Evolutionary conservation across 192 early-diverging fungal genomes (phyloP).

Genomic region (Hyaloraphidium curvatum): DNA sequence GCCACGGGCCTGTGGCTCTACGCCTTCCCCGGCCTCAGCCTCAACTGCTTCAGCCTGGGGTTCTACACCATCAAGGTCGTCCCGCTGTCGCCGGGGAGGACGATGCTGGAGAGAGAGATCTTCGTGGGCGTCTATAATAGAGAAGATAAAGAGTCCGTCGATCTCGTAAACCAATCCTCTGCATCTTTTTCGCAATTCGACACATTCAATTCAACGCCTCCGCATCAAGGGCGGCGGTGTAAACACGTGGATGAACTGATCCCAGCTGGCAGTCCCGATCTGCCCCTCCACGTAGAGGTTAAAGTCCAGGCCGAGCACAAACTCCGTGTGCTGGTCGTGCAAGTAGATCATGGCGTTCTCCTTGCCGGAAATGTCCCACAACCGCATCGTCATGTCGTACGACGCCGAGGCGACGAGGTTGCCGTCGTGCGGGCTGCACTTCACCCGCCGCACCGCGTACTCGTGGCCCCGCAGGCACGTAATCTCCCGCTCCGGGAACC

Average conservation of each 20-base stretch:
- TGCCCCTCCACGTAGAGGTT: slow-evolving; percentile 69
- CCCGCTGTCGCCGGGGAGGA: too few species aligned
- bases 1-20: too few species aligned
- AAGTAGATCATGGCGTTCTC: slow-evolving; percentile 21
- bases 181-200: too few species aligned
- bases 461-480: slow-evolving; percentile 68
- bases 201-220: too few species aligned
- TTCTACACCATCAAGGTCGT: too few species aligned
- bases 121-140: too few species aligned
- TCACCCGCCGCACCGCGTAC: slow-evolving; percentile 78
- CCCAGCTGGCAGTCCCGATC: slow-evolving; percentile 91
- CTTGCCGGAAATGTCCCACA: slow-evolving; percentile 53
- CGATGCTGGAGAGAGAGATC: too few species aligned
- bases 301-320: slow-evolving; percentile 90
- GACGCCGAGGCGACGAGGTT: slow-evolving; percentile 59
- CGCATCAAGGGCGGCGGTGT: background rate
- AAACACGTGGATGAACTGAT: slow-evolving; percentile 58
- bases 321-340: slow-evolving; percentile 80
- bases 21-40: too few species aligned
- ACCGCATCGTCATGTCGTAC: slow-evolving; percentile 92
- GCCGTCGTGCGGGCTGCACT: slow-evolving; percentile 77
- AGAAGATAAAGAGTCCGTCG: too few species aligned
- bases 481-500: slow-evolving; percentile 50
- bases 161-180: too few species aligned
- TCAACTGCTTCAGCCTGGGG: too few species aligned